phyloP scores from a whole-genome alignment of 2,329 filamentous ascomycete species.

The Beauveria scarabaeidicola region DNA sequence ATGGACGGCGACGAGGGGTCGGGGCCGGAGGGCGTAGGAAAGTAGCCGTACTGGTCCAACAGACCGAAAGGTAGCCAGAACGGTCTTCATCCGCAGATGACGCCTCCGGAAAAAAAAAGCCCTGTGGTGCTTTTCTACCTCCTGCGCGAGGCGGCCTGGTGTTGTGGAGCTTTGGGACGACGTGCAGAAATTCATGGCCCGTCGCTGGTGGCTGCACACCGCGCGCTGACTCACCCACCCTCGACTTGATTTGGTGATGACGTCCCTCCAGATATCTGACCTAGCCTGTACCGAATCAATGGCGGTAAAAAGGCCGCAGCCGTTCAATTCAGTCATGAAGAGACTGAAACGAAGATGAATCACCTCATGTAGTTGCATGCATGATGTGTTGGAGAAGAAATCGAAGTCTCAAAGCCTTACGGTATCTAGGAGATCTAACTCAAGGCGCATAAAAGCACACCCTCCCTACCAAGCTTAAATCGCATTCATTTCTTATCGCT shows the following conservation, averaged over 20 bases:
- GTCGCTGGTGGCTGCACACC: not conserved
- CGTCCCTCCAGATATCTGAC: not conserved
- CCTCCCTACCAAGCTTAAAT: too few species aligned
- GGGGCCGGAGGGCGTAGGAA: slow-evolving; percentile 1
- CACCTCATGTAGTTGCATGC: too few species aligned
- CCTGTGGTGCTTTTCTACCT: slow-evolving; percentile 9
- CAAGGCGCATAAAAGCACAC: too few species aligned
- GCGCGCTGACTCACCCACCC: slow-evolving; percentile 4
- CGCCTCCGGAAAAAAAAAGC: slow-evolving; percentile 8
- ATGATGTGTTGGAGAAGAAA: too few species aligned
- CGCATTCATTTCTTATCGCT: too few species aligned
- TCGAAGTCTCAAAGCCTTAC: too few species aligned
- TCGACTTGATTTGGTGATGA: not conserved
- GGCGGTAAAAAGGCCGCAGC: too few species aligned
- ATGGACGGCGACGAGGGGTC: not conserved
- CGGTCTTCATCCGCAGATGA: slow-evolving; percentile 12
- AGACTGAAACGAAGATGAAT: not conserved
- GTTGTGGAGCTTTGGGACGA: slow-evolving; percentile 10
- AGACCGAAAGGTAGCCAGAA: slow-evolving; percentile 10
- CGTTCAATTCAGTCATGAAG: not conserved
- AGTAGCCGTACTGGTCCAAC: slow-evolving; percentile 10
- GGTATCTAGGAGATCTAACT: too few species aligned
- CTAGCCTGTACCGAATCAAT: not conserved
- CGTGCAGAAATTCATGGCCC: slow-evolving; percentile 6
- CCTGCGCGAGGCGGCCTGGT: slow-evolving; percentile 10